A percentile compares a stretch with the other conserved stretches of the same genome.
phyloP scores from a whole-genome alignment of 108 stramenopile species.

The Cyclotella sp. region DNA sequence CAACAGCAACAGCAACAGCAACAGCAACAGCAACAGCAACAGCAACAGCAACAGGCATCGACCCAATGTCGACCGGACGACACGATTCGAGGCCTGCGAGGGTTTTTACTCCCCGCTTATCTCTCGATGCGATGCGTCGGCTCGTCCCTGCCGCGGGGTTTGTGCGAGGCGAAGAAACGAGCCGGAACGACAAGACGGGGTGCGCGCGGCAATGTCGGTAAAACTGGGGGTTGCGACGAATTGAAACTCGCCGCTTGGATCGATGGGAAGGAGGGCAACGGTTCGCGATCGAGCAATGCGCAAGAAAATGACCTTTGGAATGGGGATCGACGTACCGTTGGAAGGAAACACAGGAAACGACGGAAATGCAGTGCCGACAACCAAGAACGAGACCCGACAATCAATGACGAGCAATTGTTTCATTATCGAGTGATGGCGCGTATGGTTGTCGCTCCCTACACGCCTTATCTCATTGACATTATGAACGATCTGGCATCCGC shows the following conservation, averaged over 20 bases:
- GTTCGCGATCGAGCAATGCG: no score
- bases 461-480: slow-evolving; percentile 12
- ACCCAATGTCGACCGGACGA: background rate
- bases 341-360: background rate
- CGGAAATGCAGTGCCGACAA: background rate
- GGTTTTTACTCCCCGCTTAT: slow-evolving; percentile 27
- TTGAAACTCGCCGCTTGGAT: no score
- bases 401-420: background rate
- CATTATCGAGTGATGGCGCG: slow-evolving; percentile 33
- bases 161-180: no score
- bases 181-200: no score
- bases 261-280: no score
- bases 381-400: background rate
- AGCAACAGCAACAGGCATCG: no score
- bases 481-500: slow-evolving; percentile 9
- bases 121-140: slow-evolving; percentile 18
- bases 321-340: no score
- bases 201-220: no score
- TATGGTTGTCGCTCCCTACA: slow-evolving; percentile 53
- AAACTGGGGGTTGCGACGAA: no score
- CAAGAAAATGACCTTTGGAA: no score
- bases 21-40: no score
- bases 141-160: background rate
- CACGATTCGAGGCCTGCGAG: slow-evolving; percentile 26
- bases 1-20: no score